Evolutionary conservation across 2,329 filamentous ascomycete species (phyloP), one percentile per base, ranked within the genome.

Genomic region (Tolypocladium capitatum): DNA sequence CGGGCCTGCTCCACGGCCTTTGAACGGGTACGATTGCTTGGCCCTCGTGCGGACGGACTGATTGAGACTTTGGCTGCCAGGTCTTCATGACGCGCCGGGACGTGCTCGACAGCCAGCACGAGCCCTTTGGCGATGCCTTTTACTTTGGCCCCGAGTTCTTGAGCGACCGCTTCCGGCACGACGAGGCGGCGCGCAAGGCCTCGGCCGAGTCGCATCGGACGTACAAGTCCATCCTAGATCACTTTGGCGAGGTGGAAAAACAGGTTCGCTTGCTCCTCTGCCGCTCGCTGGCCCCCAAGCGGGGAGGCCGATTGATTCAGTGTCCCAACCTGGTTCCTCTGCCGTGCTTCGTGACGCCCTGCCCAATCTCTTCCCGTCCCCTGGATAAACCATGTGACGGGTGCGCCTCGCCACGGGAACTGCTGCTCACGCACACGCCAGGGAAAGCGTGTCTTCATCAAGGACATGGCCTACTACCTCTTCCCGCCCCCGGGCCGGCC

Each of bases 1-100:
- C 78, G 92, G 67, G 88, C 91, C 54, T 96, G 90, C 72, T 96
- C 90, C 49, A 97, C 92, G 44, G 92, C 92, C 30, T 98, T 97
- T 70, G 92, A 98, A 73, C 77, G 91, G 67, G 91, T 94, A 74
- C 61, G 75, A 69, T 50, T 33, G 48, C 43, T 36, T 46, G 14
- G 14, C 21, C 33, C 44, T 43, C 18, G 32, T 21, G 28, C 14
- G 16, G 36, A 27, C 40, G 21, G 20, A 16, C 31, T 33, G 43
- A 32, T 45, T 33, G 14, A 32, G 43, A 33, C 34, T 24, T 36
- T 28, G 21, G 32, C n/a, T 32, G 9, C 21, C 56, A 92, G 86
- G 90, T 97, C 55, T 97, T 98, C 67, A 96, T 97, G 91, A 95
- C 90, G 58, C 84, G 88, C 56, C 78, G 79, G 57, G 83, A 94